Base-by-base conservation (phyloP, 1,139 yeast species). In the Nematodospora anomalae region DNA sequence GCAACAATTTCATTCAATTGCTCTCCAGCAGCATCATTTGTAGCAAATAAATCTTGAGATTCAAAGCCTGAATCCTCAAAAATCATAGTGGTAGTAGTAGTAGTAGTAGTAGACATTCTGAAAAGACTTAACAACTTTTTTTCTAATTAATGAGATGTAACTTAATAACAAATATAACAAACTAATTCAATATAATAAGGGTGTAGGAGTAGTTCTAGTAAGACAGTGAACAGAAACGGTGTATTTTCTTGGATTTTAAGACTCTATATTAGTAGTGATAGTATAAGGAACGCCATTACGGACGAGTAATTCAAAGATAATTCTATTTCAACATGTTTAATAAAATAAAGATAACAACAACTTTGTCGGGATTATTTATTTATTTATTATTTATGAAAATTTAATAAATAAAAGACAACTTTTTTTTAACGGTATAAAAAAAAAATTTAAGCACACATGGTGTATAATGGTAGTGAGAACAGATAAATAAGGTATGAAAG, bases 391-490 rank as follows among this genome's bases (percentile, higher is more conserved):
- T 21, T 28, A 32, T 28, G 16, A 28, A 29, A 20, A 31, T 12
- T 35, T 21, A 32, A 36, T 30, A 27, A 20, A 12, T n/a, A 24
- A n/a, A n/a, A 21, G 11, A 27, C 15, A 38, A 38, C 32, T 36
- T 30, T 24, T 37, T 30, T 35, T 38, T 26, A 21, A 22, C 3
- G 16, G 22, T 29, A 16, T n/a, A 35, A 18, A 31, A 40, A 43
- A 45, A 42, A 34, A 50, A 57, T 60, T 63, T 62, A 63, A 52
- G 64, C 65, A 59, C 62, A 61, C 69, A 63, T 63, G 49, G 53
- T 57, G 45, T 38, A 38, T 24, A 22, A 28, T 30, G 20, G 11
- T 34, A 35, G 33, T 37, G 29, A 34, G 37, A 44, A 18, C 38
- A 35, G 37, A 35, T 35, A 34, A 35, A 35, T 18, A 18, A 18